A percentile compares a stretch with the other conserved stretches of the same genome.
Evolutionary conservation across 164 flowering plant species (phyloP).

Genomic region (Buxus sempervirens): DNA sequence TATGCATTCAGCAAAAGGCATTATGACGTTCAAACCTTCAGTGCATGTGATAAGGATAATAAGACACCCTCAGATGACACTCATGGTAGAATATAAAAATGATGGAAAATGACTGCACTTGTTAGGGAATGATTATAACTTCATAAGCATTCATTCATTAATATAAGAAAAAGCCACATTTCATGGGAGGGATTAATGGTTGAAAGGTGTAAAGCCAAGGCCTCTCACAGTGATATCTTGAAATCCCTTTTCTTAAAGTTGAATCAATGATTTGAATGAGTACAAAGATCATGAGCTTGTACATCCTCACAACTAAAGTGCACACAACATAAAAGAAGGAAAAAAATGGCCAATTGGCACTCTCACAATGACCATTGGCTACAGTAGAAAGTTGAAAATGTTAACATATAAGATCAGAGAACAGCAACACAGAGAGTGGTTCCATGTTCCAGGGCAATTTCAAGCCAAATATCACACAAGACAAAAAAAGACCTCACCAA

Average conservation of each 20-base stretch:
- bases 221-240: slow-evolving; percentile 6
- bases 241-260: slow-evolving; percentile 1
- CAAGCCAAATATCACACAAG: slow-evolving; percentile 19
- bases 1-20: slow-evolving; percentile 15
- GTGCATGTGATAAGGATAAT: slow-evolving; percentile 13
- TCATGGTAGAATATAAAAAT: slow-evolving; percentile 13
- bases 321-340: slow-evolving; percentile 3
- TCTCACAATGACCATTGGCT: slow-evolving; percentile 4
- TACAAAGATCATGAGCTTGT: slow-evolving; percentile 10
- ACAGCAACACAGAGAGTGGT: slow-evolving; percentile 15
- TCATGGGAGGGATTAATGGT: slow-evolving; percentile 23
- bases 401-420: slow-evolving; percentile 22
- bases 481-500: slow-evolving; percentile 22
- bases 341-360: neutral
- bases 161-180: slow-evolving; percentile 25
- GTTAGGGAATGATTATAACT: slow-evolving; percentile 14
- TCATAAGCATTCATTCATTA: slow-evolving; percentile 17
- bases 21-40: slow-evolving; percentile 11
- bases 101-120: slow-evolving; percentile 17
- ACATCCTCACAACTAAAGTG: slow-evolving; percentile 16
- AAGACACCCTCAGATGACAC: slow-evolving; percentile 14
- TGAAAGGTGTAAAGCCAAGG: slow-evolving; percentile 16
- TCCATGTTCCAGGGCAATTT: slow-evolving; percentile 13
- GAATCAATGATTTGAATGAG: slow-evolving; percentile 19
- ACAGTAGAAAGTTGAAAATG: slow-evolving; percentile 8